Conservation (phyloP, 2,329 filamentous ascomycete genomes). For the Aureobasidium musti region DNA sequence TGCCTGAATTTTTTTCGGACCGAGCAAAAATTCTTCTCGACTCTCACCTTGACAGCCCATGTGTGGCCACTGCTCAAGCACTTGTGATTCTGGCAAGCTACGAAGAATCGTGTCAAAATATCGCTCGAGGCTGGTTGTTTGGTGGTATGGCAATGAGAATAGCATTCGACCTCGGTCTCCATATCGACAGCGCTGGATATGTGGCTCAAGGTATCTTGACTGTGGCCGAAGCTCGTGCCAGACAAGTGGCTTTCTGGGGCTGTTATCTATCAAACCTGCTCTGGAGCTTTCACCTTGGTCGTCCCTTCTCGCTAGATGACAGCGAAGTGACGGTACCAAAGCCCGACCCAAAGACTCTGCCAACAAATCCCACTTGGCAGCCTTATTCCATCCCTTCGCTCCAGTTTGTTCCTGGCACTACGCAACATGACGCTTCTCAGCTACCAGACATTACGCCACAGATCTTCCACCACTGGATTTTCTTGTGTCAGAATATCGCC, state of each 20-base stretch:
- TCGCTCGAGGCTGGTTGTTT: constrained; percentile 52
- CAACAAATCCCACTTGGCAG: constrained; percentile 5
- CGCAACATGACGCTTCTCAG: neutral
- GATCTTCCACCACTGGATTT: constrained; percentile 37
- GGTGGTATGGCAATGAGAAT: constrained; percentile 52
- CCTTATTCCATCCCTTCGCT: neutral
- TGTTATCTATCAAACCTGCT: constrained; percentile 45
- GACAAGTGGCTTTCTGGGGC: constrained; percentile 48
- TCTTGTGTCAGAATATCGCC: constrained; percentile 50
- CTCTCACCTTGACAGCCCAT: constrained; percentile 52
- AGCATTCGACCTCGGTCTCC: constrained; percentile 50
- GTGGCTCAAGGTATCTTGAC: constrained; percentile 46
- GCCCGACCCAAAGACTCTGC: constrained; percentile 37
- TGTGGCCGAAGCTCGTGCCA: constrained; percentile 45
- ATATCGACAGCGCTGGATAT: constrained; percentile 47
- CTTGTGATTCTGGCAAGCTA: constrained; percentile 50
- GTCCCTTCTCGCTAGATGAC: constrained; percentile 47
- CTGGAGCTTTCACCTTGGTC: constrained; percentile 47
- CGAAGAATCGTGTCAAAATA: constrained; percentile 49
- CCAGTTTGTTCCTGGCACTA: neutral
- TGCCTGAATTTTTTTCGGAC: constrained; percentile 47
- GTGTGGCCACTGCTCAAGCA: constrained; percentile 53
- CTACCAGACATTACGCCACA: constrained; percentile 30
- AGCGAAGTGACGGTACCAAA: constrained; percentile 47
- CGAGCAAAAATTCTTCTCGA: constrained; percentile 51